Evolutionary conservation across 1,139 yeast genomes (phyloP), one percentile per base, ranked within the genome.

Genomic region (Suhomyces bokatorum): DNA sequence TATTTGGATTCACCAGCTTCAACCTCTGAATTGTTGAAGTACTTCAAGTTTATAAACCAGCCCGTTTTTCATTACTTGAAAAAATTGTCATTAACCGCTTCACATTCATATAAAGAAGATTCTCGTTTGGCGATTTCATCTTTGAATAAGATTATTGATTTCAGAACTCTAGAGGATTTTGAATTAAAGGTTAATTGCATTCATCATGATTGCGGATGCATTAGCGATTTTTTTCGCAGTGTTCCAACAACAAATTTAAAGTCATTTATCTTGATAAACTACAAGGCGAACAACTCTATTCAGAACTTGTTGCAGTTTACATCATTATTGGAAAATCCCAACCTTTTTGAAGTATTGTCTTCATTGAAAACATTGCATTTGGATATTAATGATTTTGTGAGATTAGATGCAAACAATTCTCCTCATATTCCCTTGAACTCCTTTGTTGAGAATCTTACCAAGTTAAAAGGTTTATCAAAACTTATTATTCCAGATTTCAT

Each of bases 401-500:
- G 50, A 27, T 45, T 56, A 29, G 56, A 46, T 36, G 39, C 40
- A 14, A 37, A 39, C 16, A 34, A 44, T 10, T 45, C 44, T 30
- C 45, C 48, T 17, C 48, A 50, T 15, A 43, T 49, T 26, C 48
- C 47, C 13, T 41, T 54, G 16, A 43, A 43, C 6, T 32, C 41
- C 8, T 46, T 59, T 22, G 40, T 49, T 20, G 30, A 41, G 13
- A 45, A 42, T 16, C 36, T 56, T 24, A 37, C 49, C 11, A 26
- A 41, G 3, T 45, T 56, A 15, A 35, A 51, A 0, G 46, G 49
- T 14, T 45, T 61, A 16, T 35, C 46, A 8, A 51, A 50, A 22
- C 44, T 63, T 26, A 47, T 52, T 2, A 48, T 63, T 13, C 67
- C 67, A 1, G 68, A 63, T 46, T 63, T 60, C 37, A 61, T 63